A percentile compares a stretch with the other conserved stretches of the same genome.
phyloP scores from a whole-genome alignment of 306 rosid genomes.

The Neltuma alba region DNA sequence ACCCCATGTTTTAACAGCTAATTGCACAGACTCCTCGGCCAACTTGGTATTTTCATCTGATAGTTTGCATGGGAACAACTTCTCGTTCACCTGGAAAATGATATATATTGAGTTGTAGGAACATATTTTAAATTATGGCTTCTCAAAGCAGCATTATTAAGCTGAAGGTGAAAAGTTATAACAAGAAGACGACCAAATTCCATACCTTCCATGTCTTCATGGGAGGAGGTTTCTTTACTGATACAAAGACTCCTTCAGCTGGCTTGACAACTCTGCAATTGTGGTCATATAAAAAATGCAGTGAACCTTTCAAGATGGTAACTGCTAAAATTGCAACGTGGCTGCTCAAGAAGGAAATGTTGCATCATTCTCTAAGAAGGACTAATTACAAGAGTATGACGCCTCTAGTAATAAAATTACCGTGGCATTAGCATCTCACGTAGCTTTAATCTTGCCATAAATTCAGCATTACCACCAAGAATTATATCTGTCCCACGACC shows the following conservation, averaged over 20 bases:
- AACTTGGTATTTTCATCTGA: conserved; percentile 65
- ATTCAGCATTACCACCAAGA: conserved; percentile 98
- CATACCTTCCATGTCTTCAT: conserved; percentile 85
- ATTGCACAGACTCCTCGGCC: conserved; percentile 76
- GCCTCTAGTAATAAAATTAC: conserved; percentile 38
- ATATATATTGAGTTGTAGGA: conserved; percentile 39
- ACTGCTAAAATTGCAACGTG: neutral
- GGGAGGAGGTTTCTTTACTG: conserved; percentile 87
- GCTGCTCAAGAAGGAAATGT: neutral
- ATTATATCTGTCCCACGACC: conserved; percentile 99
- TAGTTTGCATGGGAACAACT: conserved; percentile 82
- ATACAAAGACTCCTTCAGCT: conserved; percentile 75
- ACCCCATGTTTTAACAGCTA: conserved; percentile 91
- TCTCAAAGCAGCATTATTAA: conserved; percentile 17
- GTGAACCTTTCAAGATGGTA: conserved; percentile 27
- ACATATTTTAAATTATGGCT: conserved; percentile 4
- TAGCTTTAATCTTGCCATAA: conserved; percentile 95
- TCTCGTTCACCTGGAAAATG: conserved; percentile 76
- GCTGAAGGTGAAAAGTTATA: conserved; percentile 12
- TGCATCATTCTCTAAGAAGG: conserved; percentile 1
- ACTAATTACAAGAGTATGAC: neutral
- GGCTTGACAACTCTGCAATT: conserved; percentile 83
- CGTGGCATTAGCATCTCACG: conserved; percentile 98
- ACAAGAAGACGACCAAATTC: conserved; percentile 29
- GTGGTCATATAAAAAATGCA: conserved; percentile 36